These are phyloP conservation scores for Verticillium klebahnii DNA, from an alignment of 2,329 filamentous ascomycete species.

Conservation along the genomic window DNA sequence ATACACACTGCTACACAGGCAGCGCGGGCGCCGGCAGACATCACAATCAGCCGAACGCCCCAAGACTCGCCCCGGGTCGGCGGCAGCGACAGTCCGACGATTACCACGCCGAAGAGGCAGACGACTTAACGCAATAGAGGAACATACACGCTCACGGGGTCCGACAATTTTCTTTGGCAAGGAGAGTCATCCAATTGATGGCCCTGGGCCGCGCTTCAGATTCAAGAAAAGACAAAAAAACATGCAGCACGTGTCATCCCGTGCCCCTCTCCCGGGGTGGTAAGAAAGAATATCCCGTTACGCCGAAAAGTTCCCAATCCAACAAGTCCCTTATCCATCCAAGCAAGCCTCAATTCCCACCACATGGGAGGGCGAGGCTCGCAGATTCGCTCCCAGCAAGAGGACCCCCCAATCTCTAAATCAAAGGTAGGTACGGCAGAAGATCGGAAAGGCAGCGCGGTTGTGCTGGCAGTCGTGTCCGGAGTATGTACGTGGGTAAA, in stretches of 20 bases:
- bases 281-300: not conserved
- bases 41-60: no score
- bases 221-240: not conserved
- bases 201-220: not conserved
- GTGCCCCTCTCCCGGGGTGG: not conserved
- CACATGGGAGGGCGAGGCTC: not conserved
- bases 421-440: slow-evolving; percentile 11
- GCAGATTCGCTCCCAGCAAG: not conserved
- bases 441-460: slow-evolving; percentile 1
- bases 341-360: not conserved
- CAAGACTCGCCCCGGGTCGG: no score
- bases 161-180: not conserved
- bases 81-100: no score
- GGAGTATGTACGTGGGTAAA: slow-evolving; percentile 11
- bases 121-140: no score
- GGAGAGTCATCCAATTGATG: not conserved
- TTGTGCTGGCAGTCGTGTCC: slow-evolving; percentile 7
- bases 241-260: not conserved
- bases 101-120: no score
- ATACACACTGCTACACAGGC: no score
- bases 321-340: not conserved
- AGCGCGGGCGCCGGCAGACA: no score
- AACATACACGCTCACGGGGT: not conserved
- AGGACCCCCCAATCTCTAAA: not conserved
- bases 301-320: not conserved